Percentiles rank a stretch among this genome's conserved stretches.
Evolutionary conservation across 2,329 filamentous ascomycete species (phyloP).

Genomic region (Orbilia blumenaviensis): DNA sequence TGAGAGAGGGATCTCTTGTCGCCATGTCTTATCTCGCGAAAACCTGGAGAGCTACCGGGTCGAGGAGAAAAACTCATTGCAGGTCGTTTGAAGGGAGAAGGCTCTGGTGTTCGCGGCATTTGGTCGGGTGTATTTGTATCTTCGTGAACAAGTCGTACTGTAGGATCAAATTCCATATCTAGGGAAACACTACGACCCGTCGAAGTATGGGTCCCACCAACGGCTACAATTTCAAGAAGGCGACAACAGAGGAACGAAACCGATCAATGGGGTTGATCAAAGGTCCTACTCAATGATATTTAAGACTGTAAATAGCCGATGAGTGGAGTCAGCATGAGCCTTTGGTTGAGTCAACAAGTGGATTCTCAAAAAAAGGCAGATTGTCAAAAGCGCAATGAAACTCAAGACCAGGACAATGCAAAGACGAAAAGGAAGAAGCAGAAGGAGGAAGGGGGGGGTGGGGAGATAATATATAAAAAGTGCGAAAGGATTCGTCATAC

Average conservation of each 20-base stretch:
- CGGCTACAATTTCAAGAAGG: background rate
- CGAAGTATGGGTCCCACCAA: background rate
- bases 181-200: conserved; percentile 11
- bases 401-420: background rate
- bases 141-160: conserved; percentile 1
- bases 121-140: conserved; percentile 4
- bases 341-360: conserved; percentile 14
- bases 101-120: conserved; percentile 47
- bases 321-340: conserved; percentile 2
- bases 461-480: background rate
- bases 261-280: conserved; percentile 22
- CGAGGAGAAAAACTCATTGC: conserved; percentile 49
- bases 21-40: conserved; percentile 2
- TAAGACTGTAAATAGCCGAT: conserved; percentile 9
- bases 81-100: conserved; percentile 47
- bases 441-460: background rate
- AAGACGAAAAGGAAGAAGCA: background rate
- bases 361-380: background rate
- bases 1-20: conserved; percentile 29
- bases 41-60: conserved; percentile 42
- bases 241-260: background rate
- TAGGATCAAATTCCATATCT: conserved; percentile 38
- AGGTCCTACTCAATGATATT: background rate
- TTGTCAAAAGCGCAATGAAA: background rate
- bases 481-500: conserved; percentile 44